Evolutionary conservation across 768 basidiomycete species (phyloP), one percentile per base, ranked within the genome.

Genomic region (Tephrocybe rancida): DNA sequence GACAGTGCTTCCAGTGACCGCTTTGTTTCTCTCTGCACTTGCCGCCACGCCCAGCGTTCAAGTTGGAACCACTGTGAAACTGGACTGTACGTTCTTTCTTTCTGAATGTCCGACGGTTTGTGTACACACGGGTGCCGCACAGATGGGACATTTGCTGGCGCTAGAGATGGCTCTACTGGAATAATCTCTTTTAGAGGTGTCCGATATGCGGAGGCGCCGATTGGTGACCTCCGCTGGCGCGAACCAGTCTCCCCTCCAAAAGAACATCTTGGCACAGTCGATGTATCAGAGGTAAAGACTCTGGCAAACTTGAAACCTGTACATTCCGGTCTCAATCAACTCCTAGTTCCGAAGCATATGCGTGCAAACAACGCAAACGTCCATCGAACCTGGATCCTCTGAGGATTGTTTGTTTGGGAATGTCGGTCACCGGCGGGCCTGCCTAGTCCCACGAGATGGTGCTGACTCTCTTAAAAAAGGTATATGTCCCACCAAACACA

Each of bases 351-450:
- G 64, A 18, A 59, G 63, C 44, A 61, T 60, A 3, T 77, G 76
- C 49, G 70, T 77, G 39, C 52, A 57, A 26, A 66, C 72, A 2
- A 62, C 64, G 11, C 70, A 72, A 46, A 66, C 58, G 0, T 61
- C 55, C 2, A 63, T 71, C 1, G 52, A 55, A 1, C n/a, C 65
- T 21, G 65, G 68, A 16, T 69, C 68, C 26, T 68, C 71, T 11
- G 76, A 78, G 57, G 75, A 78, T 51, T 78, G 76, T 51, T 60
- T 78, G 1, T 78, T 74, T 50, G 73, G 71, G 44, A 78, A 78
- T 57, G 76, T 76, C 29, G 54, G 60, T 47, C 22, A 24, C 35
- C 27, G 4, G 24, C 6, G 45, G 21, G 8, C 18, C 13, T 22
- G 26, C 26, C 13, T 30, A n/a, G n/a, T n/a, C n/a, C n/a, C n/a